Conservation (phyloP, 1,284 basidiomycete species). For the Wallemia hederae region DNA sequence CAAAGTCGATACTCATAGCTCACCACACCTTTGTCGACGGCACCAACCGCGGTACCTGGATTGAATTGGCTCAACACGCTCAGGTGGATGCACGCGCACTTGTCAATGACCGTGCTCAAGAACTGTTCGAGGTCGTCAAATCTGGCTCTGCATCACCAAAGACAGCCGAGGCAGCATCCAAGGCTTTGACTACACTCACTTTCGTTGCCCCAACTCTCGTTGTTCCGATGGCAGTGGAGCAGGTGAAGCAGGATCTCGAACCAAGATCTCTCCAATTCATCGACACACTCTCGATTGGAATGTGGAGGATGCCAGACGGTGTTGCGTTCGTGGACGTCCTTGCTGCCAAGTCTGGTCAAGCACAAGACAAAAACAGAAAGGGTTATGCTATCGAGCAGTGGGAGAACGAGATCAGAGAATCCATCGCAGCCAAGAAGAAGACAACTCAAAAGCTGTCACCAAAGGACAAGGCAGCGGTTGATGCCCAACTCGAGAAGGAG, state of each 20-base stretch:
- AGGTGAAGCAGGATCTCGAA: slow-evolving; percentile 33
- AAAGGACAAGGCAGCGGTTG: slow-evolving; percentile 46
- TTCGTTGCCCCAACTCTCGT: slow-evolving; percentile 43
- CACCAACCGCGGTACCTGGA: slow-evolving; percentile 39
- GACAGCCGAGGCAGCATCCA: slow-evolving; percentile 27
- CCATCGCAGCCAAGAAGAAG: slow-evolving; percentile 40
- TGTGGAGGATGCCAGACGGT: slow-evolving; percentile 59
- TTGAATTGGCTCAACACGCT: slow-evolving; percentile 44
- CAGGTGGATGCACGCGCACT: slow-evolving; percentile 35
- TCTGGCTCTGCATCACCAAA: background rate
- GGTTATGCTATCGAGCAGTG: slow-evolving; percentile 62
- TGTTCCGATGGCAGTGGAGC: slow-evolving; percentile 36
- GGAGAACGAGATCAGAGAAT: slow-evolving; percentile 71
- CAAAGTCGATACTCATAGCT: slow-evolving; percentile 27
- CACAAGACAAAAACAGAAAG: slow-evolving; percentile 40
- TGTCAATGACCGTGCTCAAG: slow-evolving; percentile 24
- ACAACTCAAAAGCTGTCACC: slow-evolving; percentile 32
- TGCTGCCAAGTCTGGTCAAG: slow-evolving; percentile 25
- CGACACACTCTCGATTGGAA: slow-evolving; percentile 39
- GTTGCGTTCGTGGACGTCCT: slow-evolving; percentile 48
- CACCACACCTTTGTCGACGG: slow-evolving; percentile 28
- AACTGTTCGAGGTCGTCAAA: slow-evolving; percentile 12
- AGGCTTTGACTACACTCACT: slow-evolving; percentile 40
- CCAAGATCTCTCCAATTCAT: slow-evolving; percentile 28
- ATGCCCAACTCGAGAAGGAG: slow-evolving; percentile 54